Evolutionary conservation across 2,329 filamentous ascomycete genomes (phyloP).

Genomic region (Trichophyton simii): DNA sequence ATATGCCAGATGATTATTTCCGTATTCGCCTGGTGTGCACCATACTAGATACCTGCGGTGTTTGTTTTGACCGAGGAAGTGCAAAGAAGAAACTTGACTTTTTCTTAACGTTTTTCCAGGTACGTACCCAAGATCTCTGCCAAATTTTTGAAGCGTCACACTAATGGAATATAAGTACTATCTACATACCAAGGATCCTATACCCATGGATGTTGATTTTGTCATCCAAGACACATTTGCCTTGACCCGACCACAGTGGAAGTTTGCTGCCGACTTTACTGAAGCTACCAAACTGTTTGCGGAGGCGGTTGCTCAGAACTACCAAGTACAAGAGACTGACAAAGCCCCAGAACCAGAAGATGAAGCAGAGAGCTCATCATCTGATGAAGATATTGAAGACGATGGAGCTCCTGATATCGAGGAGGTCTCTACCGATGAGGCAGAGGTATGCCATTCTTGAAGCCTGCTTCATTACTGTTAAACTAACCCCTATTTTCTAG

Average conservation of each 20-base stretch:
- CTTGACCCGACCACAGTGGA: conserved; percentile 82
- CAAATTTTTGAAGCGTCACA: conserved; percentile 1
- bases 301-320: conserved; percentile 78
- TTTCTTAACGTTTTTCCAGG: conserved; percentile 89
- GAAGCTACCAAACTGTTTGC: conserved; percentile 77
- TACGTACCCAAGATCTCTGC: conserved; percentile 21
- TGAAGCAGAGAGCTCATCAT: conserved; percentile 54
- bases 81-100: conserved; percentile 97
- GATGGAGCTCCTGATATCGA: conserved; percentile 43
- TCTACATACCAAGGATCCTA: conserved; percentile 71
- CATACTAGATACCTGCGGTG: conserved; percentile 84
- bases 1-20: conserved; percentile 90
- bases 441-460: conserved; percentile 23
- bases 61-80: conserved; percentile 87
- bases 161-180: conserved; percentile 56
- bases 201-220: conserved; percentile 97
- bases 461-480: neutral
- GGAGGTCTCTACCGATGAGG: conserved; percentile 44
- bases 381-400: conserved; percentile 63
- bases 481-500: neutral
- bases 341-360: conserved; percentile 61
- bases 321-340: conserved; percentile 63
- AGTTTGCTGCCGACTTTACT: conserved; percentile 63
- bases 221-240: conserved; percentile 86
- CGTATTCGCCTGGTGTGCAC: conserved; percentile 82